phyloP scores from a whole-genome alignment of 805 yeast species.

The Spathaspora arborariae region DNA sequence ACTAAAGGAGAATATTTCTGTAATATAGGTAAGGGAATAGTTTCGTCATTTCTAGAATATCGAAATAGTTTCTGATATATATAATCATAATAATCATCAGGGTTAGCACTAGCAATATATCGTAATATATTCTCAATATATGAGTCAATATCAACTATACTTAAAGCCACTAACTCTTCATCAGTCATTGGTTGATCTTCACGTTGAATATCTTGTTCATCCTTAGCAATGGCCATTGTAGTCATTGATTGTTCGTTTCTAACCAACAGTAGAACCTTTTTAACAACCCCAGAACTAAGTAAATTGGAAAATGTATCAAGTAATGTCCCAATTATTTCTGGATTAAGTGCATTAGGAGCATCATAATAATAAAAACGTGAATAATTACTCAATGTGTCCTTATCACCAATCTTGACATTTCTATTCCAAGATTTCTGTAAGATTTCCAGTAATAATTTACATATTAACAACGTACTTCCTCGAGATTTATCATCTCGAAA shows the following conservation, averaged over 20 bases:
- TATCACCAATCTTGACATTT: constrained; percentile 11
- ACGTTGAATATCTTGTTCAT: constrained; percentile 3
- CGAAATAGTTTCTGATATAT: constrained; percentile 21
- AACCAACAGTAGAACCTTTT: constrained; percentile 25
- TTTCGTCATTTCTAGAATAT: constrained; percentile 20
- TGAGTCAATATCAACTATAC: constrained; percentile 29
- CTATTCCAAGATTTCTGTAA: constrained; percentile 29
- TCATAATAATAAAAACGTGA: constrained; percentile 27
- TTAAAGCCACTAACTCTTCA: constrained; percentile 6
- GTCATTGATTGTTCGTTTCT: constrained; percentile 10
- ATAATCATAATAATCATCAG: constrained; percentile 26
- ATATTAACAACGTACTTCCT: constrained; percentile 28
- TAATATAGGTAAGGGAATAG: constrained; percentile 23
- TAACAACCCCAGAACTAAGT: constrained; percentile 26
- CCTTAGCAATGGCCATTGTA: constrained; percentile 5
- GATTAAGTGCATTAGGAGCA: constrained; percentile 23
- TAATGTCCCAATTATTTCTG: constrained; percentile 15
- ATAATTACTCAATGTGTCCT: constrained; percentile 15
- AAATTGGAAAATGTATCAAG: constrained; percentile 29
- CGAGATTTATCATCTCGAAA: constrained; percentile 29
- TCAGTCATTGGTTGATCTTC: constrained; percentile 5
- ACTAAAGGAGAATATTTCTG: constrained; percentile 33
- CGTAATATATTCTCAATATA: constrained; percentile 27
- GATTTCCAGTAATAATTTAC: constrained; percentile 27
- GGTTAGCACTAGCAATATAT: constrained; percentile 35